Evolutionary conservation across 495 filamentous ascomycete species (phyloP).

Genomic region (Trichoderma erinaceum): DNA sequence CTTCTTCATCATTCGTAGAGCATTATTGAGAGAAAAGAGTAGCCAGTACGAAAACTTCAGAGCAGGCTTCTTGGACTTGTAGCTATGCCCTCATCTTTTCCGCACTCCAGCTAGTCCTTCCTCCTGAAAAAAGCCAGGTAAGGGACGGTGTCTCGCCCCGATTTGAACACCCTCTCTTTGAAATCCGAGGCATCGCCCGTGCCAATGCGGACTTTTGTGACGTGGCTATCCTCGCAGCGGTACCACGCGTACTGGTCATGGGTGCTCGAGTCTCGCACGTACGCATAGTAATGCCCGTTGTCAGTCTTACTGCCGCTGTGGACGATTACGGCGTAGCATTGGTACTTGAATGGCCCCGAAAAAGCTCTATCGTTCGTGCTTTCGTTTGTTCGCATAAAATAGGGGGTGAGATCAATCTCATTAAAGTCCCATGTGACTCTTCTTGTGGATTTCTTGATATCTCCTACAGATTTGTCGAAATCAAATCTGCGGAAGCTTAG

Average conservation of each 20-base stretch:
- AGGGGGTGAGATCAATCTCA: slow-evolving; percentile 32
- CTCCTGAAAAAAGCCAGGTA: slow-evolving; percentile 26
- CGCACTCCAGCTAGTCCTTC: not conserved
- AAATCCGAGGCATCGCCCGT: slow-evolving; percentile 12
- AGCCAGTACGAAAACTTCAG: not conserved
- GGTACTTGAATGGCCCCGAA: slow-evolving; percentile 30
- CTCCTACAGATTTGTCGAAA: slow-evolving; percentile 5
- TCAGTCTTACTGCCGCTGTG: slow-evolving; percentile 27
- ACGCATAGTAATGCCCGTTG: slow-evolving; percentile 41
- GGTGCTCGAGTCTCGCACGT: slow-evolving; percentile 28
- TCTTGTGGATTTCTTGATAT: slow-evolving; percentile 23
- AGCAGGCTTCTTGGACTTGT: not conserved
- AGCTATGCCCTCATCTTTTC: not conserved
- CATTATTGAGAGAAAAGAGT: not conserved
- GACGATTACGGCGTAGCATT: slow-evolving; percentile 41
- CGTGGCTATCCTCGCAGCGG: slow-evolving; percentile 27
- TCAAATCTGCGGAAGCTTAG: slow-evolving; percentile 29
- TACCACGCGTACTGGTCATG: slow-evolving; percentile 29
- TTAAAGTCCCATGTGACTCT: slow-evolving; percentile 32
- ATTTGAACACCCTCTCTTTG: slow-evolving; percentile 2
- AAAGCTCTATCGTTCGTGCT: slow-evolving; percentile 20
- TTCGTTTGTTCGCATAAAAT: slow-evolving; percentile 21
- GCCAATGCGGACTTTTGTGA: slow-evolving; percentile 27
- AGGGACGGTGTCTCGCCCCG: slow-evolving; percentile 21
- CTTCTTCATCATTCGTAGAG: not conserved